Base-by-base conservation (phyloP, 2,329 filamentous ascomycete genomes). In the Trichophyton mentagrophytes region DNA sequence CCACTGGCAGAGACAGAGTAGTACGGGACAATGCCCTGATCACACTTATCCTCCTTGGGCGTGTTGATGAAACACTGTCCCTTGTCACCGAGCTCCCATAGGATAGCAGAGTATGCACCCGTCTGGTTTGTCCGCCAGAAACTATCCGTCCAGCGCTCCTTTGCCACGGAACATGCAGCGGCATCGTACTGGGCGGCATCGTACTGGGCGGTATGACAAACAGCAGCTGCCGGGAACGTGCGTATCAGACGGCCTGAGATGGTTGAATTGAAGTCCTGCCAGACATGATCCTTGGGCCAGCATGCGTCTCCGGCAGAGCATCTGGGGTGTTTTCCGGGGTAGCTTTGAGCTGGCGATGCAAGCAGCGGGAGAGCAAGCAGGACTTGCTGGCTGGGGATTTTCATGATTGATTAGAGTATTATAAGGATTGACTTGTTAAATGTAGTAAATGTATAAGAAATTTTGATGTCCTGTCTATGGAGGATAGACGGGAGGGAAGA, bases 61-160 rank as follows among this genome's bases (percentile, higher is more conserved):
- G 65, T 65, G 61, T 67, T 64, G 51, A 68, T 66, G 62, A 69
- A 70, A 57, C 69, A 71, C 60, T 70, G 67, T 3, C 58, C 63
- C 9, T 64, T 64, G 20, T 64, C 62, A 17, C 69, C 69, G 7
- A 69, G 60, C 56, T 71, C 69, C 68, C 68, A 71, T n/a, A 67
- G 61, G 15, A 70, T 69, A 2, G 67, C 69, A 2, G 63, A 60
- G 53, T 67, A 68, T 6, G 66, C 67, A 42, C 67, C 67, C 2
- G 67, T 64, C 61, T 68, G 67, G 58, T 68, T 66, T 2, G 66
- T 65, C 60, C 64, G 51, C 64, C 62, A 67, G 49, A 62, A 64
- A 53, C 63, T 65, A 20, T 64, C 55, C 5, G 33, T 59, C 66
- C 66, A 67, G 22, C 64, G 60, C 25, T 65, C 58, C 30, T 63